These are phyloP conservation scores for Miamiensis avidus DNA, from an alignment of 169 alveolate species.

Conservation along the genomic window DNA sequence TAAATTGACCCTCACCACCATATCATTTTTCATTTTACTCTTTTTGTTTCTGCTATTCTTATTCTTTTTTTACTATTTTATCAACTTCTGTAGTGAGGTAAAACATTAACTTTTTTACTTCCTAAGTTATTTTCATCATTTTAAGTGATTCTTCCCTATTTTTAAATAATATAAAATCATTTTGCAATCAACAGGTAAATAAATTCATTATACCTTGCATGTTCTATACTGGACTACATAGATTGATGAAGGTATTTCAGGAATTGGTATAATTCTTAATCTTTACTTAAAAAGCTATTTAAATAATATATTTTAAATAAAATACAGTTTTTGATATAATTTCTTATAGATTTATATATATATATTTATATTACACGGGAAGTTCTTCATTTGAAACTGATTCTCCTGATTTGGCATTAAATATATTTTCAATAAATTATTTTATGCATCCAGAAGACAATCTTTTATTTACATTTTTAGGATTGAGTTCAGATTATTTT, in stretches of 20 bases:
- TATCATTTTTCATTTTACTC: background rate
- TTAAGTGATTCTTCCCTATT: slow-evolving; percentile 5
- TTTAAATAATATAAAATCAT: too few species aligned
- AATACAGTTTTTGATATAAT: too few species aligned
- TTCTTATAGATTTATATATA: too few species aligned
- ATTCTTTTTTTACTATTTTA: slow-evolving; percentile 6
- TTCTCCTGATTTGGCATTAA: background rate
- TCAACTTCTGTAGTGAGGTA: slow-evolving; percentile 21
- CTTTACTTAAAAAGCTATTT: background rate
- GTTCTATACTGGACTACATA: slow-evolving; percentile 27
- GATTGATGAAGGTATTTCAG: background rate
- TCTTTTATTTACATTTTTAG: slow-evolving; percentile 40
- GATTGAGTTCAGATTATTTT: slow-evolving; percentile 44
- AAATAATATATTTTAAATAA: background rate
- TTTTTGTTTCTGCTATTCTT: background rate
- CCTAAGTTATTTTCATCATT: slow-evolving; percentile 29
- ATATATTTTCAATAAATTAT: slow-evolving; percentile 9
- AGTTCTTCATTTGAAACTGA: slow-evolving; percentile 21
- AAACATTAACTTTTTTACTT: slow-evolving; percentile 24
- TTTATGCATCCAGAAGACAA: slow-evolving; percentile 22
- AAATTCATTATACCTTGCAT: background rate
- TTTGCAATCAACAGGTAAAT: too few species aligned
- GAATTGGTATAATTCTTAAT: slow-evolving; percentile 10
- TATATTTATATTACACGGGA: slow-evolving; percentile 8
- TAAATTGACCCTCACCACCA: too few species aligned